phyloP scores from a whole-genome alignment of 805 yeast genomes.

The Sungouiella thailandica region DNA sequence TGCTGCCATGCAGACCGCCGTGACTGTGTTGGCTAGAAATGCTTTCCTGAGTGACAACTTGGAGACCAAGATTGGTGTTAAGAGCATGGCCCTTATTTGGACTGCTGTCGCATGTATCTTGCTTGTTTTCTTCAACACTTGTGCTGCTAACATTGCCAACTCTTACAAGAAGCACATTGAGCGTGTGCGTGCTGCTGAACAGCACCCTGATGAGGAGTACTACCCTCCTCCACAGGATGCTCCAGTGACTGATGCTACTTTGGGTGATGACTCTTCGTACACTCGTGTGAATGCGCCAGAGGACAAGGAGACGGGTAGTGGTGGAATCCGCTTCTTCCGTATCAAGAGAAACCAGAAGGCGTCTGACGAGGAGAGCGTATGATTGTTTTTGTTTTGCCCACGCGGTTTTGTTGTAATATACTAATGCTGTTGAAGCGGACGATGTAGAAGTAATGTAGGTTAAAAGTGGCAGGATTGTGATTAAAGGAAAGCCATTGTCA shows the following conservation, averaged over 20 bases:
- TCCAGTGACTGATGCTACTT: conserved; percentile 22
- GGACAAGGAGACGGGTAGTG: conserved; percentile 37
- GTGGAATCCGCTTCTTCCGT: conserved; percentile 74
- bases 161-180: conserved; percentile 50
- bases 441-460: too few species aligned
- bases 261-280: conserved; percentile 38
- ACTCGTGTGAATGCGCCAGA: conserved; percentile 33
- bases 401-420: not conserved
- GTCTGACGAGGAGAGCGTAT: conserved; percentile 38
- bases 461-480: too few species aligned
- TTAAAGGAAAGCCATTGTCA: too few species aligned
- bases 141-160: conserved; percentile 44
- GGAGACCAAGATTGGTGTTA: conserved; percentile 48
- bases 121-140: conserved; percentile 47
- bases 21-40: conserved; percentile 65
- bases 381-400: not conserved
- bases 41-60: conserved; percentile 52
- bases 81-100: conserved; percentile 64
- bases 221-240: conserved; percentile 15
- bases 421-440: not conserved
- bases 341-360: conserved; percentile 52
- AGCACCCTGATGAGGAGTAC: conserved; percentile 17
- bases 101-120: conserved; percentile 54
- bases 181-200: conserved; percentile 24
- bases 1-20: conserved; percentile 71